A percentile compares a stretch with the other conserved stretches of the same genome.
Conservation (phyloP, 768 basidiomycete genomes). For the Suillus lakei region DNA sequence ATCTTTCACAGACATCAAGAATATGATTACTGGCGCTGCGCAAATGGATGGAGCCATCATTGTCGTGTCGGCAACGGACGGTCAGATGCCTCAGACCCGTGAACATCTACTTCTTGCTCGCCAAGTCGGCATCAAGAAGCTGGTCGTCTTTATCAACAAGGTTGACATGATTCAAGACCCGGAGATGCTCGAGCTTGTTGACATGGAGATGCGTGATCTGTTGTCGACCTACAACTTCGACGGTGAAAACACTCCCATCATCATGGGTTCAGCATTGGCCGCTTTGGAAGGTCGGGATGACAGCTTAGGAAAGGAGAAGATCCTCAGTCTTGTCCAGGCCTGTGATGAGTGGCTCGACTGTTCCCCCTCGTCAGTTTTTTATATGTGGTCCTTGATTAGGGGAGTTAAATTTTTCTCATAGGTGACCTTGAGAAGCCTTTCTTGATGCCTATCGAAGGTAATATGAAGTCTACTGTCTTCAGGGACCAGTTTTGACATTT, state of each 20-base stretch:
- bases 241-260: conserved; percentile 96
- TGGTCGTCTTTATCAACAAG: conserved; percentile 99
- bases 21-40: conserved; percentile 99
- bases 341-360: conserved; percentile 96
- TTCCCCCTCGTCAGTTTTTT: conserved; percentile 76
- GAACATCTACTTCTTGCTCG: conserved; percentile 97
- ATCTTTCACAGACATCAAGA: conserved; percentile 75
- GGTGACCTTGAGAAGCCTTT: conserved; percentile 98
- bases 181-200: conserved; percentile 98
- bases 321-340: conserved; percentile 79
- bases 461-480: conserved; percentile 3
- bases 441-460: conserved; percentile 92
- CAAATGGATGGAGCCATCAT: conserved; percentile 98
- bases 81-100: conserved; percentile 99
- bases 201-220: conserved; percentile 99
- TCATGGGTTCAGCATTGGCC: conserved; percentile 96
- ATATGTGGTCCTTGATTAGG: conserved; percentile 5
- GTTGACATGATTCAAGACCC: conserved; percentile 95
- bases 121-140: conserved; percentile 96
- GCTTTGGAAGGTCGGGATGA: conserved; percentile 88
- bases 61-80: conserved; percentile 97
- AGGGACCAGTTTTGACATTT: background rate
- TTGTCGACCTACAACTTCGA: conserved; percentile 92
- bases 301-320: conserved; percentile 80
- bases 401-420: conserved; percentile 30